phyloP scores from a whole-genome alignment of 2,329 filamentous ascomycete genomes.

The Exophiala xenobiotica region DNA sequence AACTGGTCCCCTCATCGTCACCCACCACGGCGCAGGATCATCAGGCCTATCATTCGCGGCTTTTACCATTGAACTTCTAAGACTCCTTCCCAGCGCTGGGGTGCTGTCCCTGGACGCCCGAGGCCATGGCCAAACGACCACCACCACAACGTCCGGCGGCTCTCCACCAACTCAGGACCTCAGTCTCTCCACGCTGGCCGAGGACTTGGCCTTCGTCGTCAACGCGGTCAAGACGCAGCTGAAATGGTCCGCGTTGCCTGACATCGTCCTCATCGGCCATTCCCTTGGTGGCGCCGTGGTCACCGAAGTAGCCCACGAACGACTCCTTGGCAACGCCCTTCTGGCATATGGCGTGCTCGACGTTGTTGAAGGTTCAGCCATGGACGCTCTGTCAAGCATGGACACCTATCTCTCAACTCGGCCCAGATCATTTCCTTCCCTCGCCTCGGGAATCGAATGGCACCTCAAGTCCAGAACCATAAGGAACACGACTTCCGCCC shows the following conservation, averaged over 20 bases:
- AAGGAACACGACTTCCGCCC: conserved; percentile 77
- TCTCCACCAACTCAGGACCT: conserved; percentile 55
- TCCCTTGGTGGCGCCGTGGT: conserved; percentile 90
- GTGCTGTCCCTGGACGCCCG: conserved; percentile 83
- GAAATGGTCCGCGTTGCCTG: conserved; percentile 71
- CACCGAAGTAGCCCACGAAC: conserved; percentile 72
- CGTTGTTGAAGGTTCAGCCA: conserved; percentile 92
- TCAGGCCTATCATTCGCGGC: conserved; percentile 90
- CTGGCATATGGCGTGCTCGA: conserved; percentile 89
- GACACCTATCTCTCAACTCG: conserved; percentile 82
- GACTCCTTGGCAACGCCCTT: conserved; percentile 64
- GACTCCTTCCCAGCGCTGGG: conserved; percentile 74
- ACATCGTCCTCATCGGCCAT: conserved; percentile 82
- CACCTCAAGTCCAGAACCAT: conserved; percentile 86
- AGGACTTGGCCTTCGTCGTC: conserved; percentile 71
- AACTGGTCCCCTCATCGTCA: conserved; percentile 79
- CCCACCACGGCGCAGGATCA: conserved; percentile 92
- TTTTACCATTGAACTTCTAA: conserved; percentile 73
- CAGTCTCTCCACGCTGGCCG: conserved; percentile 67
- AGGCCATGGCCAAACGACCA: conserved; percentile 71
- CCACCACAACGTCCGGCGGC: conserved; percentile 11
- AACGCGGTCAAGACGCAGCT: conserved; percentile 65
- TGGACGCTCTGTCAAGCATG: conserved; percentile 94
- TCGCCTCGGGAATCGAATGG: conserved; percentile 86
- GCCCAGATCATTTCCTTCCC: conserved; percentile 72